phyloP scores from a whole-genome alignment of 805 yeast genomes.

The Monosporozyma servazzii region DNA sequence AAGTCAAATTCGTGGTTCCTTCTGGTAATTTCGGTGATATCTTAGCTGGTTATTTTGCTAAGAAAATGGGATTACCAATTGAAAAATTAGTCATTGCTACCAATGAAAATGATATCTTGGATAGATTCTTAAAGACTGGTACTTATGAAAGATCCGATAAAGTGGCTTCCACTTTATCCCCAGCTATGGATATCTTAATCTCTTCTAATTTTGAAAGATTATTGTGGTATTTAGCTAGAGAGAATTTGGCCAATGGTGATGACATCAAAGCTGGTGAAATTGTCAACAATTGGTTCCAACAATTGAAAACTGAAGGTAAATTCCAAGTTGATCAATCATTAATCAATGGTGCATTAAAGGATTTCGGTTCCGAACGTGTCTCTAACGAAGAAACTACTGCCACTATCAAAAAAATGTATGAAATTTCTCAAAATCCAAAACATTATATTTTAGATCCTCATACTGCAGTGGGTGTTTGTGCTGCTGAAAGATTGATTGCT shows the following conservation, averaged over 20 bases:
- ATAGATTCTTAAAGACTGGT: slow-evolving; percentile 85
- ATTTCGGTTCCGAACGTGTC: slow-evolving; percentile 74
- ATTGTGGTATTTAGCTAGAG: slow-evolving; percentile 85
- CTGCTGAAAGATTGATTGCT: slow-evolving; percentile 55
- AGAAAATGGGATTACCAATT: slow-evolving; percentile 89
- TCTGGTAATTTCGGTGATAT: slow-evolving; percentile 98
- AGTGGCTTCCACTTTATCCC: slow-evolving; percentile 85
- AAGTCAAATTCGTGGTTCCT: slow-evolving; percentile 84
- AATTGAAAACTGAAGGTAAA: slow-evolving; percentile 66
- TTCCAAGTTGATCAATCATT: slow-evolving; percentile 62
- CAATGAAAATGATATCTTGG: slow-evolving; percentile 87
- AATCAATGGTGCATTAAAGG: slow-evolving; percentile 53
- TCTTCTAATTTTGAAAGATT: slow-evolving; percentile 95
- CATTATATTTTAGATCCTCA: slow-evolving; percentile 92
- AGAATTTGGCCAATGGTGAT: slow-evolving; percentile 43
- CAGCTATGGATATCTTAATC: slow-evolving; percentile 97
- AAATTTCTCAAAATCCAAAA: slow-evolving; percentile 40
- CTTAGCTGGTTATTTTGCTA: slow-evolving; percentile 91
- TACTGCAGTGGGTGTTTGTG: slow-evolving; percentile 86
- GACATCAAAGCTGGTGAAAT: slow-evolving; percentile 69
- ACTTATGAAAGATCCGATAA: slow-evolving; percentile 65
- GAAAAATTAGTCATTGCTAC: slow-evolving; percentile 88
- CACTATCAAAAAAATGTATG: slow-evolving; percentile 67
- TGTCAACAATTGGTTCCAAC: slow-evolving; percentile 66
- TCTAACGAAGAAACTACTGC: slow-evolving; percentile 67